Evolutionary conservation across 2,329 filamentous ascomycete species (phyloP).

Genomic region (Cercospora zeae-maydis): DNA sequence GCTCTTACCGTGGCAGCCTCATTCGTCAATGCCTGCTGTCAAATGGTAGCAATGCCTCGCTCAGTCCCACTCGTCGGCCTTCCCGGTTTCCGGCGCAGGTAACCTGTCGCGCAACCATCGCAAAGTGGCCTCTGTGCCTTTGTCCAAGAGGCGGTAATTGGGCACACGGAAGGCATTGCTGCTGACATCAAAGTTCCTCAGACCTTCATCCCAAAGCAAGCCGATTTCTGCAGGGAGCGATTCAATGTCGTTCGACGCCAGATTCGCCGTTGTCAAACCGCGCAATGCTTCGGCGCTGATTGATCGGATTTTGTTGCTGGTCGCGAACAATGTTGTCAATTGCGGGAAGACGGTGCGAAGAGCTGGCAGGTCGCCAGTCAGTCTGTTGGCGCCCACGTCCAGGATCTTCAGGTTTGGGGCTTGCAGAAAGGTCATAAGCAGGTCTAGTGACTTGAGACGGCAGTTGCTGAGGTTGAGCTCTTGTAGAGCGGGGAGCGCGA

Average conservation of each 20-base stretch:
- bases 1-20: neutral
- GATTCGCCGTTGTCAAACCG: conserved; percentile 72
- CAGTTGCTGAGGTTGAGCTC: conserved; percentile 75
- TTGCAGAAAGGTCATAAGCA: conserved; percentile 63
- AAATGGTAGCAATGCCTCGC: neutral
- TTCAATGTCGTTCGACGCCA: conserved; percentile 82
- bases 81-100: conserved; percentile 13
- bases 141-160: conserved; percentile 75
- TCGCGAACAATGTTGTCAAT: conserved; percentile 66
- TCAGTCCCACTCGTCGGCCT: neutral
- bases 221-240: conserved; percentile 77
- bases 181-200: conserved; percentile 68
- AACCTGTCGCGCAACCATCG: conserved; percentile 67
- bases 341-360: conserved; percentile 66
- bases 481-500: conserved; percentile 63
- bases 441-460: conserved; percentile 65
- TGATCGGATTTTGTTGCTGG: conserved; percentile 74
- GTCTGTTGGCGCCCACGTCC: conserved; percentile 78
- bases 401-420: conserved; percentile 73
- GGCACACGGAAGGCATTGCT: conserved; percentile 89
- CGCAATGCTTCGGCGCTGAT: conserved; percentile 65
- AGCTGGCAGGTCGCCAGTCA: conserved; percentile 63
- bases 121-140: conserved; percentile 80
- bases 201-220: conserved; percentile 63
- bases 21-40: neutral